A percentile compares a stretch with the other conserved stretches of the same genome.
Evolutionary conservation across 2,329 filamentous ascomycete species (phyloP).

Genomic region (Tolypocladium ovalisporum): DNA sequence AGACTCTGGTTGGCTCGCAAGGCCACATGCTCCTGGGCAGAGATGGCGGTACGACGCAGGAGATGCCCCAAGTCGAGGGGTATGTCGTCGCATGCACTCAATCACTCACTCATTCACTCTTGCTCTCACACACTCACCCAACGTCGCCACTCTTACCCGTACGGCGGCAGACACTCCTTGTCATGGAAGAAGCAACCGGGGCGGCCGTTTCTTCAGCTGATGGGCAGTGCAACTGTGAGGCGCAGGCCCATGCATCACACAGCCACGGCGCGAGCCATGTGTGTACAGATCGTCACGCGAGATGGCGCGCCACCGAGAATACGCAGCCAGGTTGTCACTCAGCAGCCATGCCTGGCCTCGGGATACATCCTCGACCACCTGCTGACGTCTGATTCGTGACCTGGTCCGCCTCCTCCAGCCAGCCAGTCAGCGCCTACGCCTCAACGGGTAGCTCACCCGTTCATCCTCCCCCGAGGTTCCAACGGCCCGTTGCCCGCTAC

Average conservation of each 20-base stretch:
- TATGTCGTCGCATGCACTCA: background rate
- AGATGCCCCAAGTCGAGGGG: background rate
- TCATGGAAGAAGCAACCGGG: background rate
- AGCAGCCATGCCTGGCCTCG: background rate
- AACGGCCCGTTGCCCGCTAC: background rate
- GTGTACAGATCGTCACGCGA: background rate
- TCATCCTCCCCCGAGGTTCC: background rate
- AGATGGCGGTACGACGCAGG: background rate
- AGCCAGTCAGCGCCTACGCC: background rate
- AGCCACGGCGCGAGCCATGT: background rate
- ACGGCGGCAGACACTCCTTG: too few relatives aligned
- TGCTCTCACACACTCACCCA: background rate
- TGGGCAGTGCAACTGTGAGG: background rate
- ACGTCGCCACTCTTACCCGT: background rate
- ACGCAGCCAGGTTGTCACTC: background rate
- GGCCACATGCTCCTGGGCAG: background rate
- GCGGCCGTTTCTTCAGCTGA: background rate
- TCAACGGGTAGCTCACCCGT: background rate
- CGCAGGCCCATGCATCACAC: background rate
- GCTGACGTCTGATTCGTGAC: background rate
- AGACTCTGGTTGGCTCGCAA: background rate
- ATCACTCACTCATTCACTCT: background rate
- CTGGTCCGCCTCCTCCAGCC: background rate
- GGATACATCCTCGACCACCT: background rate
- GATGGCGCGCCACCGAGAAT: background rate